These are phyloP conservation scores for Hyaloscypha hepaticicola DNA, from an alignment of 495 filamentous ascomycete species.

Conservation along the genomic window DNA sequence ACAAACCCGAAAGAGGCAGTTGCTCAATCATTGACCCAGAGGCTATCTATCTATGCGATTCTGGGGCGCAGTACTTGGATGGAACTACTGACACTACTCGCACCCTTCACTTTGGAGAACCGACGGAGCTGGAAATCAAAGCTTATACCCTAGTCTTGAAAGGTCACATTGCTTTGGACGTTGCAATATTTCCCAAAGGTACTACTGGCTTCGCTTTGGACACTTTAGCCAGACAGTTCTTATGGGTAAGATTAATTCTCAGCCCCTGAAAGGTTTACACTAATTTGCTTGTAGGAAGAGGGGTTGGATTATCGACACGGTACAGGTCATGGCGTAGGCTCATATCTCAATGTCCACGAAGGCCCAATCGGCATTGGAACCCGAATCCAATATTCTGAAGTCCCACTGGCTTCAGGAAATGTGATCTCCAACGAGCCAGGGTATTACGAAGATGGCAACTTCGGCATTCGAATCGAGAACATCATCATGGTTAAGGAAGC, in stretches of 20 bases:
- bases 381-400: constrained; percentile 86
- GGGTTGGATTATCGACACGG: constrained; percentile 96
- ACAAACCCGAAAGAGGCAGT: constrained; percentile 81
- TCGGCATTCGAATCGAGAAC: constrained; percentile 98
- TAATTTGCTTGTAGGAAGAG: constrained; percentile 49
- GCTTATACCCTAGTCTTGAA: constrained; percentile 96
- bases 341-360: constrained; percentile 92
- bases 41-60: constrained; percentile 93
- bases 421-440: constrained; percentile 95
- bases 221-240: constrained; percentile 80
- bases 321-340: constrained; percentile 95
- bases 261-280: background rate
- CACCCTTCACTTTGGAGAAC: constrained; percentile 87
- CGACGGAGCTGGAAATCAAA: constrained; percentile 81
- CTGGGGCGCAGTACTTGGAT: constrained; percentile 91
- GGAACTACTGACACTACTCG: constrained; percentile 96
- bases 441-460: constrained; percentile 96
- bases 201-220: constrained; percentile 93
- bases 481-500: constrained; percentile 86
- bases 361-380: constrained; percentile 96
- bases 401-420: constrained; percentile 85
- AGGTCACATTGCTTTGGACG: constrained; percentile 90
- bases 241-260: constrained; percentile 65
- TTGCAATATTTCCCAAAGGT: constrained; percentile 88
- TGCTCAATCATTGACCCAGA: constrained; percentile 86